A percentile compares a stretch with the other conserved stretches of the same genome.
These are phyloP conservation scores for Xylaria sp. DNA, from an alignment of 2,329 filamentous ascomycete species.

Conservation along the genomic window DNA sequence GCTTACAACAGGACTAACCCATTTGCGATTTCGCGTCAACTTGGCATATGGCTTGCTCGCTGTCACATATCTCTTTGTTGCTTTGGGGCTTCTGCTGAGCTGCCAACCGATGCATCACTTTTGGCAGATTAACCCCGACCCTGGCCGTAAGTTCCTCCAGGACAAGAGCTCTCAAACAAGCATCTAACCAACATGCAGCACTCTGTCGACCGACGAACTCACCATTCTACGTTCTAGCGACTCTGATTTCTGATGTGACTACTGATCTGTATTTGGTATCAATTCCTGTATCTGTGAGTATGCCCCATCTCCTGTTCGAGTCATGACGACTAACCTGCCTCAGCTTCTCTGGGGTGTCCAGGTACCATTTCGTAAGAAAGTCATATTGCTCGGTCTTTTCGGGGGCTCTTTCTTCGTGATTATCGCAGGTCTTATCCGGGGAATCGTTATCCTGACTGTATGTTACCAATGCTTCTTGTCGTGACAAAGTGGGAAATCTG, in stretches of 20 bases:
- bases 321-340: neutral
- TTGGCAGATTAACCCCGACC: conserved; percentile 62
- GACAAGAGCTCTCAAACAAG: conserved; percentile 14
- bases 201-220: conserved; percentile 59
- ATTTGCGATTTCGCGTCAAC: conserved; percentile 53
- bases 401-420: conserved; percentile 62
- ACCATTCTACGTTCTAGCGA: conserved; percentile 56
- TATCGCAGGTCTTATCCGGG: conserved; percentile 59
- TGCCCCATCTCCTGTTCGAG: neutral
- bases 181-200: conserved; percentile 9
- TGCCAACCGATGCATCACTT: conserved; percentile 59
- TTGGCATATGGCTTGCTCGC: conserved; percentile 56
- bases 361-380: conserved; percentile 53
- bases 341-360: conserved; percentile 59
- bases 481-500: neutral
- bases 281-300: conserved; percentile 57
- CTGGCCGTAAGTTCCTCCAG: conserved; percentile 54
- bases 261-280: conserved; percentile 61
- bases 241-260: conserved; percentile 56
- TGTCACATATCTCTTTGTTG: conserved; percentile 56
- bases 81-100: conserved; percentile 57
- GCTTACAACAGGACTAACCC: conserved; percentile 46
- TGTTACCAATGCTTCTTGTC: conserved; percentile 2
- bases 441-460: conserved; percentile 56
- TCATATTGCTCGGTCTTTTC: conserved; percentile 59